Conservation (phyloP, 768 basidiomycete species). For the Pholiota molesta region DNA sequence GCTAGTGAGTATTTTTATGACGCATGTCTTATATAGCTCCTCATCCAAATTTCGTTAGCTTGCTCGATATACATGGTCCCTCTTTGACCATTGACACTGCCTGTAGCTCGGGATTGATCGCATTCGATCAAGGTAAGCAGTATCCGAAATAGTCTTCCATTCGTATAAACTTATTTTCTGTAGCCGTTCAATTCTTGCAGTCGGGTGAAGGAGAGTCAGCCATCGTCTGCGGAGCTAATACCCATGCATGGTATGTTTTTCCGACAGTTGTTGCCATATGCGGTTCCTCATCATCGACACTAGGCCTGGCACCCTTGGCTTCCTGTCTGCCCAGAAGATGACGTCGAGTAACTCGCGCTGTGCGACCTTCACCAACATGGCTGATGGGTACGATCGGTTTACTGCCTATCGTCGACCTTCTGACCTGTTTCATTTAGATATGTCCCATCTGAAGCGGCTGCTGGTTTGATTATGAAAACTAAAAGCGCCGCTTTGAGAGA, state of each 20-base stretch:
- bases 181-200: conserved; percentile 35
- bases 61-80: conserved; percentile 38
- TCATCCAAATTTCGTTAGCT: conserved; percentile 16
- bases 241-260: conserved; percentile 31
- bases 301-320: conserved; percentile 36
- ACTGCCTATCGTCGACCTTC: neutral
- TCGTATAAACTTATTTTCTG: neutral
- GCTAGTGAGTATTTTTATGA: conserved; percentile 32
- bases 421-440: conserved; percentile 26
- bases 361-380: conserved; percentile 35
- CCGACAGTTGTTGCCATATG: neutral
- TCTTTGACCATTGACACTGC: conserved; percentile 38
- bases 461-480: conserved; percentile 37
- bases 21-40: neutral
- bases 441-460: conserved; percentile 38
- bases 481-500: conserved; percentile 35
- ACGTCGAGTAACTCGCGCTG: conserved; percentile 34
- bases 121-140: conserved; percentile 33
- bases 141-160: neutral
- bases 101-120: conserved; percentile 37
- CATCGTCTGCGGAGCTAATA: conserved; percentile 36
- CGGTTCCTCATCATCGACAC: neutral
- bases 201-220: conserved; percentile 37
- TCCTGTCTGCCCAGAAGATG: conserved; percentile 37
- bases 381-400: conserved; percentile 31